Conservation (phyloP, 371 early-diverging fungal genomes). For the Mortierella sp. region DNA sequence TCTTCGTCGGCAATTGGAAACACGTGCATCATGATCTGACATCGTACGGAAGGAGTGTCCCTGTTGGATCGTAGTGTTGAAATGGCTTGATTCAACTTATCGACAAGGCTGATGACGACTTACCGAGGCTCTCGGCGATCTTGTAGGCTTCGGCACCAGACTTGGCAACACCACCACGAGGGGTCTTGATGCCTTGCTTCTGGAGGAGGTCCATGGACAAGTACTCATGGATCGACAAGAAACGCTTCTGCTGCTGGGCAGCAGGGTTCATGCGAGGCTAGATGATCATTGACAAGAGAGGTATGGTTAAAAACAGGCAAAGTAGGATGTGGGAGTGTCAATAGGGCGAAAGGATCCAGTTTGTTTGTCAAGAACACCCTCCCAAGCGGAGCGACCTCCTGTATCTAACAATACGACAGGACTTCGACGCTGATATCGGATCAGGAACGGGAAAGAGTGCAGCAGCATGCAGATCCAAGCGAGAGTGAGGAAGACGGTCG, state of each 20-base stretch:
- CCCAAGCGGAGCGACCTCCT: constrained; percentile 7
- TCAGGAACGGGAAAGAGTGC: too few species aligned
- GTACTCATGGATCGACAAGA: constrained; percentile 98
- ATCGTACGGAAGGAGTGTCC: not conserved
- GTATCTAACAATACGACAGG: too few species aligned
- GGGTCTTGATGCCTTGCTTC: constrained; percentile 92
- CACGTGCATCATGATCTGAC: constrained; percentile 6
- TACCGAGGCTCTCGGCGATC: constrained; percentile 87
- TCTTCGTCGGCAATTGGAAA: not conserved
- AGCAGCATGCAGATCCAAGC: too few species aligned
- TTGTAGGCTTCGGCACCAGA: constrained; percentile 90
- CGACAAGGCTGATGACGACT: constrained; percentile 11
- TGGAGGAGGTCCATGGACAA: constrained; percentile 91
- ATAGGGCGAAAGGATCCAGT: too few species aligned
- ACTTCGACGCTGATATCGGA: too few species aligned
- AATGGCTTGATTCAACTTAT: not conserved
- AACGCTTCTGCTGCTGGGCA: constrained; percentile 81
- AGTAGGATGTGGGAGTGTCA: constrained; percentile 2
- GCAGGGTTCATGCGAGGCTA: constrained; percentile 63
- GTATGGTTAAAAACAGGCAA: not conserved
- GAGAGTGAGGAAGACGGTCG: too few species aligned
- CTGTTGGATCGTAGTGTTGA: too few species aligned
- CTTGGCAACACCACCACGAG: constrained; percentile 90
- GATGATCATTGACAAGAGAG: constrained; percentile 11
- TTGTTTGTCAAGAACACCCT: too few species aligned